phyloP scores from a whole-genome alignment of 495 filamentous ascomycete species.

The Aspergillus taichungensis region DNA sequence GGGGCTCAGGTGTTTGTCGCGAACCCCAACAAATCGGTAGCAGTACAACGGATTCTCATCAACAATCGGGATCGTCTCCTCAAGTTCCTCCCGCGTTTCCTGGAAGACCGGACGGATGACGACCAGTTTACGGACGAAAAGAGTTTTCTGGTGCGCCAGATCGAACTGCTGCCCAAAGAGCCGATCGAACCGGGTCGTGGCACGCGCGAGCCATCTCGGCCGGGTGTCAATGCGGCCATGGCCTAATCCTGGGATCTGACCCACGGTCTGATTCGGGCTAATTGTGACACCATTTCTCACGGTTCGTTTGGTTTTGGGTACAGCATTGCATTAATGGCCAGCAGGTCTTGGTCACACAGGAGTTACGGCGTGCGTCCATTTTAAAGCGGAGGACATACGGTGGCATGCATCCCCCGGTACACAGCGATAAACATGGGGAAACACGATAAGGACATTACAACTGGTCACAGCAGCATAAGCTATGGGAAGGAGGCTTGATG shows the following conservation, averaged over 20 bases:
- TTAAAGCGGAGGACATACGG: slow-evolving; percentile 5
- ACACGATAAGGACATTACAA: too few relatives aligned
- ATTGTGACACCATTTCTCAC: slow-evolving; percentile 1
- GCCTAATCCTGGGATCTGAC: slow-evolving; percentile 18
- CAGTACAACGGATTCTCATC: slow-evolving; percentile 87
- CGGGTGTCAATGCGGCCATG: slow-evolving; percentile 25
- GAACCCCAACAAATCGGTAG: slow-evolving; percentile 89
- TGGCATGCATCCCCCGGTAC: not conserved
- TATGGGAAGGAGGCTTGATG: not conserved
- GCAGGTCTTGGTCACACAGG: slow-evolving; percentile 15
- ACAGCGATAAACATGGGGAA: too few relatives aligned
- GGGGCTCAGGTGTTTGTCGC: slow-evolving; percentile 78
- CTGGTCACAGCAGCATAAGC: too few relatives aligned
- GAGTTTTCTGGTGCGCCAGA: slow-evolving; percentile 91
- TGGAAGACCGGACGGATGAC: slow-evolving; percentile 93
- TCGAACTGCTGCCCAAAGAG: slow-evolving; percentile 64
- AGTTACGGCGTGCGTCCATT: slow-evolving; percentile 5
- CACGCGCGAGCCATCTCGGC: slow-evolving; percentile 21
- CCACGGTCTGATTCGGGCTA: not conserved
- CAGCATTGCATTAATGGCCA: slow-evolving; percentile 17
- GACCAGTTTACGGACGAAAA: slow-evolving; percentile 99
- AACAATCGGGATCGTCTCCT: slow-evolving; percentile 90
- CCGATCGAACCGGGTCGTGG: slow-evolving; percentile 45
- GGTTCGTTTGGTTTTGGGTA: not conserved
- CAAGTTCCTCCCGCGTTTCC: slow-evolving; percentile 79